Conservation (phyloP, 176 grass and related monocot species). For the Musa acuminata region DNA sequence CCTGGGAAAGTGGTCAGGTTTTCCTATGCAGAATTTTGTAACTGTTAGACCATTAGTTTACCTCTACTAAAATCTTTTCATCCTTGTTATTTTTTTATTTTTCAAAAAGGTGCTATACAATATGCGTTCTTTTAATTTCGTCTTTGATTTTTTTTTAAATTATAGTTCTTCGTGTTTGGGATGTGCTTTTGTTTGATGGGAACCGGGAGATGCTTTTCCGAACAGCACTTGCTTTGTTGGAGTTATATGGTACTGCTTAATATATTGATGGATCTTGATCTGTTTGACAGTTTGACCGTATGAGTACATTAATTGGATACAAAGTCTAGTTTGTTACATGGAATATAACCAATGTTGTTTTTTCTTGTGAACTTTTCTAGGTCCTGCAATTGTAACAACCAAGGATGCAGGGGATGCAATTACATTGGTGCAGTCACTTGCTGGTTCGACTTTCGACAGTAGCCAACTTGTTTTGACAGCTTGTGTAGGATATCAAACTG, state of each 20-base stretch:
- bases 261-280: not conserved
- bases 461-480: constrained; percentile 98
- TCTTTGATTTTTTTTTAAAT: constrained; percentile 23
- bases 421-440: constrained; percentile 86
- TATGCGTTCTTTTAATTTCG: not conserved
- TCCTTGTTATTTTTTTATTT: constrained; percentile 4
- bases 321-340: not conserved
- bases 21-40: not conserved
- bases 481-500: constrained; percentile 89
- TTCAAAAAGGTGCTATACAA: constrained; percentile 3
- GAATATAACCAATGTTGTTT: not conserved
- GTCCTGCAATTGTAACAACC: constrained; percentile 91
- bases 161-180: constrained; percentile 97
- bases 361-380: constrained; percentile 29
- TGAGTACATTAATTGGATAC: not conserved
- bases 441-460: constrained; percentile 92
- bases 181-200: constrained; percentile 93
- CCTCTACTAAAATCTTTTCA: not conserved
- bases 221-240: constrained; percentile 84
- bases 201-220: constrained; percentile 88
- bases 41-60: not conserved
- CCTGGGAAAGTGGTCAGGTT: constrained; percentile 96
- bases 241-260: constrained; percentile 80
- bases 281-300: not conserved
- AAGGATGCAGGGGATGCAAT: constrained; percentile 98